Percentiles rank a stretch among this genome's conserved stretches.
Evolutionary conservation across 225 moss, liverwort and hornwort genomes (phyloP).

Genomic region (Polytrichum formosum): DNA sequence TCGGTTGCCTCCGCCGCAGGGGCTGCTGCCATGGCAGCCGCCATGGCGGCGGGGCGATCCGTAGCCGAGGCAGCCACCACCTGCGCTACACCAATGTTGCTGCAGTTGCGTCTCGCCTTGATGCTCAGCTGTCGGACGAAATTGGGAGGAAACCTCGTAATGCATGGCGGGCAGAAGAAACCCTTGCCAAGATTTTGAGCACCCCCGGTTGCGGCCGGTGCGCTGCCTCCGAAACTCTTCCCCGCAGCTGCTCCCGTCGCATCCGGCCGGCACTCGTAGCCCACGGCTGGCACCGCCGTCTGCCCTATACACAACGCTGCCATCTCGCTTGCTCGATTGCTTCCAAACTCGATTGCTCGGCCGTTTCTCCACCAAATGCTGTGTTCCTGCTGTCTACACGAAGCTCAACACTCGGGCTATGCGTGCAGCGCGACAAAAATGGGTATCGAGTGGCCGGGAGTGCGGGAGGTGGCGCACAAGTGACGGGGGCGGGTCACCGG

Average conservation of each 20-base stretch:
- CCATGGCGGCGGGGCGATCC: conserved; percentile 55
- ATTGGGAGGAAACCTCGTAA: conserved; percentile 87
- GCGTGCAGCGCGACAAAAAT: neutral
- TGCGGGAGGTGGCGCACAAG: neutral
- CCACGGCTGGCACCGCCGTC: conserved; percentile 36
- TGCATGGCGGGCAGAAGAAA: conserved; percentile 58
- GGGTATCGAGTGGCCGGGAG: neutral
- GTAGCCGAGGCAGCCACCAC: conserved; percentile 96
- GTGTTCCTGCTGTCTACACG: neutral
- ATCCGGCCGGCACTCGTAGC: conserved; percentile 70
- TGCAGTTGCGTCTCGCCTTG: conserved; percentile 99
- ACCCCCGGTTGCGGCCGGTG: conserved; percentile 16
- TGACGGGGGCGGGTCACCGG: too few species aligned
- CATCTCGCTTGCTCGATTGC: conserved; percentile 20
- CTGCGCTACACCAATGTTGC: conserved; percentile 98
- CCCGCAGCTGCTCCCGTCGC: conserved; percentile 66
- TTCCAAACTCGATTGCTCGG: neutral
- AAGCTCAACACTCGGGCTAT: neutral
- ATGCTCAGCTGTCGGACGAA: conserved; percentile 86
- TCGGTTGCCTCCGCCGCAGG: conserved; percentile 42
- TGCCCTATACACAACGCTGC: conserved; percentile 55
- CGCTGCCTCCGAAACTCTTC: conserved; percentile 24
- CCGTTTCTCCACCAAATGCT: neutral
- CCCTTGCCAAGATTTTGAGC: conserved; percentile 37
- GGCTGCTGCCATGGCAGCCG: conserved; percentile 51